Base-by-base conservation (phyloP, 2,329 filamentous ascomycete species). In the Tolypocladium amazonense region DNA sequence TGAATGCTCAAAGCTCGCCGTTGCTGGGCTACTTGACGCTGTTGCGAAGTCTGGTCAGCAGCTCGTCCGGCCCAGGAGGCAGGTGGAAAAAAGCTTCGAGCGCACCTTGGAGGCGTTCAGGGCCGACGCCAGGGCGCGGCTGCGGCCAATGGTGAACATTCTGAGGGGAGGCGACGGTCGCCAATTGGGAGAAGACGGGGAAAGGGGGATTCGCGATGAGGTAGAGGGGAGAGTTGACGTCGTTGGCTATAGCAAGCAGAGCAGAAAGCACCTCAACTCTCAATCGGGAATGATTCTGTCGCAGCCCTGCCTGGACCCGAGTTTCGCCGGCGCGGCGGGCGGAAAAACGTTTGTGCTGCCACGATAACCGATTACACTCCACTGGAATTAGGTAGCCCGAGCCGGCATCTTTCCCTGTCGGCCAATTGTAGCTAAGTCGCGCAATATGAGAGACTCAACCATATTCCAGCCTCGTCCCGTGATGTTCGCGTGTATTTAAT, bases 1-100 rank as follows among this genome's bases (percentile, higher is more conserved):
- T 99, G 94, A 72, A 99, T 96, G 73, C 91, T 94, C 73, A 99
- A 85, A 72, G 89, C 87, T 81, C 94, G 86, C 78, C 83, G 85
- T 79, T 97, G 92, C 78, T 94, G 88, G 68, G 78, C 73, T 67
- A 74, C 61, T 65, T 69, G 69, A 62, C 66, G 62, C 68, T 70
- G 55, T 27, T 57, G 30, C 58, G 56, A 59, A 60, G 56, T 61
- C 47, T 55, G 4, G 30, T 57, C 45, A 58, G 55, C 58, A 53
- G 62, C 56, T 53, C 35, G 57, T 53, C 15, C 52, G 56, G 55
- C 11, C 50, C 55, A 62, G 53, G 35, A 54, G 62, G 59, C 60
- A 59, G 56, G 39, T 53, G 61, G 60, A 56, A 43, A 62, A 61
- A 62, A 62, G 56, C 58, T 59, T 58, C 54, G 50, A 30, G 57